phyloP scores from a whole-genome alignment of 169 alveolate genomes.

The Babesia sp. region DNA sequence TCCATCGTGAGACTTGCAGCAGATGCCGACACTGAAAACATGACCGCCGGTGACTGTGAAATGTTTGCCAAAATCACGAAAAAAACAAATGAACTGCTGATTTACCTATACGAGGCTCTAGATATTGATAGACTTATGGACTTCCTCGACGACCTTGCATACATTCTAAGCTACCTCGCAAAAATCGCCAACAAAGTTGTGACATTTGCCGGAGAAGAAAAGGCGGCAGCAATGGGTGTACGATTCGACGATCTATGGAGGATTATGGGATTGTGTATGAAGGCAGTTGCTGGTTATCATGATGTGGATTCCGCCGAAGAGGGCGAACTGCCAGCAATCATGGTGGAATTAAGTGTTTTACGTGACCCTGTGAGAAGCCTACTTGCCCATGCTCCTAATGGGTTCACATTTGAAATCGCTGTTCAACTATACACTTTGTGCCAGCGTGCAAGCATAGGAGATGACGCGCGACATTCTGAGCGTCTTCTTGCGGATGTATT shows the following conservation, averaged over 20 bases:
- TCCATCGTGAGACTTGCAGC: slow-evolving; percentile 36
- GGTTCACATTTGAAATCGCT: slow-evolving; percentile 26
- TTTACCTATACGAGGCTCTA: slow-evolving; percentile 10
- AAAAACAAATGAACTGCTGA: neutral
- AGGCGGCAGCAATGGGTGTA: slow-evolving; percentile 36
- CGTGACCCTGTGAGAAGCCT: slow-evolving; percentile 38
- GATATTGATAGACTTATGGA: slow-evolving; percentile 34
- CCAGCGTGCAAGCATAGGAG: slow-evolving; percentile 4
- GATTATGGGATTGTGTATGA: slow-evolving; percentile 12
- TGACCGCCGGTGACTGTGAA: slow-evolving; percentile 24
- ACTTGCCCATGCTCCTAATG: slow-evolving; percentile 41
- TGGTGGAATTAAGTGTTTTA: slow-evolving; percentile 22
- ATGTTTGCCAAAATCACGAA: slow-evolving; percentile 29
- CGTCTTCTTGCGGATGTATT: slow-evolving; percentile 30
- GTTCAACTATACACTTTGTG: slow-evolving; percentile 22
- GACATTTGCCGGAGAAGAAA: slow-evolving; percentile 19
- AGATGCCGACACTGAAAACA: slow-evolving; percentile 6
- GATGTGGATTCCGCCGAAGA: neutral
- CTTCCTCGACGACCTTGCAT: slow-evolving; percentile 29
- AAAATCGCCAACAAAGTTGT: slow-evolving; percentile 22
- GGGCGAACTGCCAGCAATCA: neutral
- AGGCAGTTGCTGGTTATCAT: slow-evolving; percentile 15
- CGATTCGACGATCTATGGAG: slow-evolving; percentile 29
- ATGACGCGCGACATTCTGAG: slow-evolving; percentile 20
- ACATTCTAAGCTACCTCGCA: slow-evolving; percentile 21